phyloP scores from a whole-genome alignment of 1,284 basidiomycete genomes.

The Ganoderma resinaceum region DNA sequence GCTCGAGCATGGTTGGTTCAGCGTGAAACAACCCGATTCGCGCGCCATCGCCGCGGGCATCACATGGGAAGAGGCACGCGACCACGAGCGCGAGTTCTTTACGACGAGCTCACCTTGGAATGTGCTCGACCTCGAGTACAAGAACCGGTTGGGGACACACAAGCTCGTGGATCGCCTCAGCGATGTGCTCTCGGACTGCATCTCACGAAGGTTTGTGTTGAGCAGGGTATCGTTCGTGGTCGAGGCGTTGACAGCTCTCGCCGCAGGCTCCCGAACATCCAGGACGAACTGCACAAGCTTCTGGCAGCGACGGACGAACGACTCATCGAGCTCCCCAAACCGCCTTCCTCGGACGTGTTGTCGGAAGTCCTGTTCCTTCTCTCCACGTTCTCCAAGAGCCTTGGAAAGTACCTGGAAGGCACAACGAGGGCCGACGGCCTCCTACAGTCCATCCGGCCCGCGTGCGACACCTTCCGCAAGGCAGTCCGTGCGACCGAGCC shows the following conservation, averaged over 20 bases:
- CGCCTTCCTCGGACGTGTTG: slow-evolving; percentile 60
- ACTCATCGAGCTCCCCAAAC: slow-evolving; percentile 53
- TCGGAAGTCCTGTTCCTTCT: slow-evolving; percentile 60
- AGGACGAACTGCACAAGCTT: slow-evolving; percentile 53
- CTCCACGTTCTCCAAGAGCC: slow-evolving; percentile 51
- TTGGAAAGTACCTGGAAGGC: slow-evolving; percentile 58
- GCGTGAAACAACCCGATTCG: slow-evolving; percentile 75
- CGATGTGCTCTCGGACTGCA: slow-evolving; percentile 42
- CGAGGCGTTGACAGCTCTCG: background rate
- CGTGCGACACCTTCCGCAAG: slow-evolving; percentile 53
- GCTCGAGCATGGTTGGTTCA: slow-evolving; percentile 71
- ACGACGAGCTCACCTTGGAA: slow-evolving; percentile 62
- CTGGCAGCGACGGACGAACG: slow-evolving; percentile 47
- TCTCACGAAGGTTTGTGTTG: slow-evolving; percentile 48
- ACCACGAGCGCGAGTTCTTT: slow-evolving; percentile 75
- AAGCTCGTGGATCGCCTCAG: slow-evolving; percentile 54
- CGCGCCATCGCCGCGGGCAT: slow-evolving; percentile 60
- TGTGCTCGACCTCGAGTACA: slow-evolving; percentile 53
- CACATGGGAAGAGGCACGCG: slow-evolving; percentile 65
- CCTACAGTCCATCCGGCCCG: slow-evolving; percentile 58
- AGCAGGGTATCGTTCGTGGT: too few relatives aligned
- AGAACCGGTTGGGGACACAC: slow-evolving; percentile 59
- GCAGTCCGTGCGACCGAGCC: slow-evolving; percentile 63
- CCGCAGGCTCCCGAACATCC: slow-evolving; percentile 67
- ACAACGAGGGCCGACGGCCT: slow-evolving; percentile 56